phyloP scores from a whole-genome alignment of 768 basidiomycete species.

The Lactarius evosmus region DNA sequence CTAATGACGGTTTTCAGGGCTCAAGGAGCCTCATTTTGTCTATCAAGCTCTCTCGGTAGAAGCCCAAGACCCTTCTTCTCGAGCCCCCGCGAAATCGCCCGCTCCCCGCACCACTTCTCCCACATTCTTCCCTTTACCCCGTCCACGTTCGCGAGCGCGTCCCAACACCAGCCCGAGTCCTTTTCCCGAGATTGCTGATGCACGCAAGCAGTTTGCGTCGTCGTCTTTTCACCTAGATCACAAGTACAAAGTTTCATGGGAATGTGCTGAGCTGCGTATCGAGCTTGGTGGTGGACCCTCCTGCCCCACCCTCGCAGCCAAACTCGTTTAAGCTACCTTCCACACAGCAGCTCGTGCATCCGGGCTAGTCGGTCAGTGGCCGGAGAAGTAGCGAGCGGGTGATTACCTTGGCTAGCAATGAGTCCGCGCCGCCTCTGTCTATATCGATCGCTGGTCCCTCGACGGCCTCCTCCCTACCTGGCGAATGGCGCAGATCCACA shows the following conservation, averaged over 20 bases:
- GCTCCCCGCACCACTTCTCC: constrained; percentile 50
- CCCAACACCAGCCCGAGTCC: constrained; percentile 52
- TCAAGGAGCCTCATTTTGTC: constrained; percentile 64
- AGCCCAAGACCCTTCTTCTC: constrained; percentile 54
- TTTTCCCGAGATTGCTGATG: constrained; percentile 21
- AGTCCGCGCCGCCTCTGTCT: constrained; percentile 40
- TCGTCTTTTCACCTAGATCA: constrained; percentile 63
- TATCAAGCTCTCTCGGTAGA: constrained; percentile 55
- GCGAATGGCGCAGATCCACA: constrained; percentile 71
- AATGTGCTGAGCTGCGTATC: constrained; percentile 83
- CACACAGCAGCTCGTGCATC: constrained; percentile 35
- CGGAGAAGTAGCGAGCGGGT: constrained; percentile 59
- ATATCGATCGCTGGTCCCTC: constrained; percentile 31
- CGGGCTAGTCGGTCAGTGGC: constrained; percentile 33
- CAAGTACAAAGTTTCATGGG: constrained; percentile 84
- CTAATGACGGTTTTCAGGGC: constrained; percentile 43
- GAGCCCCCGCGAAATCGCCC: constrained; percentile 30
- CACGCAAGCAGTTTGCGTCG: constrained; percentile 54
- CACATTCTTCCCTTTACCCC: constrained; percentile 44
- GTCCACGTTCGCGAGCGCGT: constrained; percentile 48
- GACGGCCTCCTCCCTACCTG: constrained; percentile 37
- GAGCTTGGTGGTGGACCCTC: constrained; percentile 71
- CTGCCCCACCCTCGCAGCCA: constrained; percentile 29
- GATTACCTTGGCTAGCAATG: constrained; percentile 68
- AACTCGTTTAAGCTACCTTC: constrained; percentile 30